Percentiles rank a stretch among this genome's conserved stretches.
These are phyloP conservation scores for Chernovozyma sophiae-reginae DNA, from an alignment of 1,139 yeast species.

Conservation along the genomic window DNA sequence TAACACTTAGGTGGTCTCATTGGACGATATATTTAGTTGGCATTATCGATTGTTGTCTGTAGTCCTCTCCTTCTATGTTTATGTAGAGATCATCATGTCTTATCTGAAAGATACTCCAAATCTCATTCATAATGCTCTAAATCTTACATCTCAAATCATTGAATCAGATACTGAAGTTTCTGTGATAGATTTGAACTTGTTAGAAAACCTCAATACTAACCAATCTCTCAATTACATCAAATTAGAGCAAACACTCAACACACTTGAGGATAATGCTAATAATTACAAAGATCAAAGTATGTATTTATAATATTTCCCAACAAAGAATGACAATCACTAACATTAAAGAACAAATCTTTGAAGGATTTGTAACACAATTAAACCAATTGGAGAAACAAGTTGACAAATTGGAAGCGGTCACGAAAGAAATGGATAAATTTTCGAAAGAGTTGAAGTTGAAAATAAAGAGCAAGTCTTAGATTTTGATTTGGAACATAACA, in stretches of 20 bases:
- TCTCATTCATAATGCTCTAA: conserved; percentile 28
- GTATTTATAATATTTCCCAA: conserved; percentile 13
- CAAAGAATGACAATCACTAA: too few relatives aligned
- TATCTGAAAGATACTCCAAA: conserved; percentile 27
- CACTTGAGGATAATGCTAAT: conserved; percentile 31
- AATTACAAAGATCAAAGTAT: conserved; percentile 27
- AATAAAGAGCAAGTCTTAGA: conserved; percentile 7
- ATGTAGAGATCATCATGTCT: too few relatives aligned
- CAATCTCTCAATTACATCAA: conserved; percentile 55
- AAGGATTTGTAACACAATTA: conserved; percentile 24
- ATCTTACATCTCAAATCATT: conserved; percentile 26
- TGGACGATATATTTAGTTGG: too few relatives aligned
- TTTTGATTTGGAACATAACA: too few relatives aligned
- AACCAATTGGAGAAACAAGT: conserved; percentile 44
- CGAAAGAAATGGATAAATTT: conserved; percentile 59
- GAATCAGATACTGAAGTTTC: conserved; percentile 56
- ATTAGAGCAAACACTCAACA: conserved; percentile 44
- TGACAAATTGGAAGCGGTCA: conserved; percentile 40
- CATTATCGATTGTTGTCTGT: too few relatives aligned
- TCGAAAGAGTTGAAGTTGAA: conserved; percentile 49
- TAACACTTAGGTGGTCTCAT: too few relatives aligned
- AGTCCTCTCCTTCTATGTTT: too few relatives aligned
- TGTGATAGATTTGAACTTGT: conserved; percentile 45
- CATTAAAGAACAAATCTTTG: conserved; percentile 25
- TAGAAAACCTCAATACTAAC: conserved; percentile 55